Evolutionary conservation across 2,329 filamentous ascomycete species (phyloP), one percentile per base, ranked within the genome.

Genomic region (Penicillium occitanis): DNA sequence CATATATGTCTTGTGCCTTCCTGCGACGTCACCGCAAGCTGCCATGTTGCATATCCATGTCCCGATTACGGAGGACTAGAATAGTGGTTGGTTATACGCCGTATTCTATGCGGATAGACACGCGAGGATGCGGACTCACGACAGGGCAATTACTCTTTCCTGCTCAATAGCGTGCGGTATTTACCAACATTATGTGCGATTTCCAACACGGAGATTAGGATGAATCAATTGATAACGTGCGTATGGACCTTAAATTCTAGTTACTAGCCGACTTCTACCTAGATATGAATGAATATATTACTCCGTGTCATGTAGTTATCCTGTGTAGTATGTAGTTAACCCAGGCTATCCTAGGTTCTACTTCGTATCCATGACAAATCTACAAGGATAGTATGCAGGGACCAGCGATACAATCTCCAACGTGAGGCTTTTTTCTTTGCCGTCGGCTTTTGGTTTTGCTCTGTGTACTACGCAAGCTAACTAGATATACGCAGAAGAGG

Each of bases 361-460:
- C 28, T 60, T 40, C 57, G 37, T 44, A 42, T 60, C 17, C 35
- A 63, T 57, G 50, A 35, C 40, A 35, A 53, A 42, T 37, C 44
- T 46, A 63, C 50, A 44, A 57, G 61, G 61, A 46, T 58, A 30
- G 40, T 50, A 64, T 64, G 62, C 62, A 64, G 62, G 62, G 62
- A 64, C 62, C 62, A 63, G 50, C 35, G 37, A 28, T 19, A 46
- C 37, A 48, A 58, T 63, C 22, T 13, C 35, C 25, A 33, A 64
- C n/a, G 51, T 57, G 51, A 57, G 62, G 48, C 33, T 44, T 44
- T 55, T 48, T 46, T n/a, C n/a, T 19, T 44, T 63, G 4, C 35
- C 48, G 10, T 55, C 28, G 30, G 25, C 59, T 22, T 50, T 50
- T 61, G 48, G 48, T 28, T 48, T 28, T 10, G 5, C 11, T 51